Evolutionary conservation across 2,329 filamentous ascomycete species (phyloP).

Genomic region (Clarireedia homoeocarpa): DNA sequence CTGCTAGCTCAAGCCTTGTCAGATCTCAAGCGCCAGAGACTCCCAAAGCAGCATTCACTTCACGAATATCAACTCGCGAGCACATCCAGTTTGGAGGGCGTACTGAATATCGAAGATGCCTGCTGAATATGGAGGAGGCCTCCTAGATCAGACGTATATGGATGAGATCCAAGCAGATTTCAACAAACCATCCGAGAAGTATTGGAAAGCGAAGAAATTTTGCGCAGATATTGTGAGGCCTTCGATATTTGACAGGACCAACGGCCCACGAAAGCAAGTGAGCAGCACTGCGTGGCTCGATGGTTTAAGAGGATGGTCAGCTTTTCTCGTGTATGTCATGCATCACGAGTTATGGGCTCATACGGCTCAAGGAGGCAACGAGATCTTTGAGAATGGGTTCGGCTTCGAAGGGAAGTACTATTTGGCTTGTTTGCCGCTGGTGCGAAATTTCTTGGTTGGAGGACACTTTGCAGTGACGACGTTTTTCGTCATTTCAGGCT

Average conservation of each 20-base stretch:
- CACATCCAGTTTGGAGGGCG: not conserved
- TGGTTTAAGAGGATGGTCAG: slow-evolving; percentile 40
- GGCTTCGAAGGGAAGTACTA: slow-evolving; percentile 26
- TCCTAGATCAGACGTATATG: slow-evolving; percentile 3
- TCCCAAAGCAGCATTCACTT: too few species aligned
- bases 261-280: slow-evolving; percentile 6
- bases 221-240: slow-evolving; percentile 8
- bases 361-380: slow-evolving; percentile 5
- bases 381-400: slow-evolving; percentile 24
- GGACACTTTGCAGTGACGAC: slow-evolving; percentile 51
- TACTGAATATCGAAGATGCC: not conserved
- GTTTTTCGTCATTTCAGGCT: slow-evolving; percentile 43
- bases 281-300: slow-evolving; percentile 32
- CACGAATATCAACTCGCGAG: too few species aligned
- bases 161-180: slow-evolving; percentile 5
- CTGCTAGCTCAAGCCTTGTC: not conserved
- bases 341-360: slow-evolving; percentile 35
- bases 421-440: slow-evolving; percentile 43
- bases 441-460: slow-evolving; percentile 53
- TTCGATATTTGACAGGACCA: slow-evolving; percentile 1
- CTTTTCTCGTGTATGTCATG: slow-evolving; percentile 39
- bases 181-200: not conserved
- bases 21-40: not conserved
- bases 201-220: slow-evolving; percentile 2
- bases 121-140: slow-evolving; percentile 5